These are phyloP conservation scores for Tricholoma furcatifolium DNA, from an alignment of 768 basidiomycete species.

Conservation along the genomic window DNA sequence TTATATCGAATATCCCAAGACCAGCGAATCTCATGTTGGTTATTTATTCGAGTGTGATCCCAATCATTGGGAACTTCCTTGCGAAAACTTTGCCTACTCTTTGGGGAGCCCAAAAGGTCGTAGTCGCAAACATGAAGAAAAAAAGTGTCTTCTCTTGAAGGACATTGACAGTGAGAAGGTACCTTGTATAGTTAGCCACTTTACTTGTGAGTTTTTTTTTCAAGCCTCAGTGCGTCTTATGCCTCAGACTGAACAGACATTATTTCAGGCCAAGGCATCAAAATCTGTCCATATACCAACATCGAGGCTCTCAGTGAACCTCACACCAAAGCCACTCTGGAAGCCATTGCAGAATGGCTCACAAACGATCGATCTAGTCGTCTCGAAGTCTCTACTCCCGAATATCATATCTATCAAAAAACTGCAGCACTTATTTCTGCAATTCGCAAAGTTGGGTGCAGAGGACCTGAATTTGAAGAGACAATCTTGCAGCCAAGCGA, in stretches of 20 bases:
- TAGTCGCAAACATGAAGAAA: not conserved
- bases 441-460: not conserved
- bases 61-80: conserved; percentile 10
- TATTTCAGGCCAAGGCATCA: conserved; percentile 20
- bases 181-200: conserved; percentile 14
- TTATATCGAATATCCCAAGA: conserved; percentile 16
- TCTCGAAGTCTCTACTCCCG: not conserved
- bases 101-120: conserved; percentile 11
- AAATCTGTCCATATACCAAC: conserved; percentile 16
- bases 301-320: not conserved
- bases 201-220: conserved; percentile 15
- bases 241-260: too few relatives aligned
- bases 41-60: conserved; percentile 16
- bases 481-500: not conserved
- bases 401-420: not conserved
- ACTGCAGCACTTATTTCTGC: not conserved
- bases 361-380: not conserved
- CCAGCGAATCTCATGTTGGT: conserved; percentile 8
- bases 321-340: not conserved
- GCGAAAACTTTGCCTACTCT: conserved; percentile 14
- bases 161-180: conserved; percentile 1
- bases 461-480: not conserved
- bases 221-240: not conserved
- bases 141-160: conserved; percentile 7
- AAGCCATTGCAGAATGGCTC: too few relatives aligned